These are phyloP conservation scores for Sonneratia alba DNA, from an alignment of 345 rosid genomes.

Conservation along the genomic window DNA sequence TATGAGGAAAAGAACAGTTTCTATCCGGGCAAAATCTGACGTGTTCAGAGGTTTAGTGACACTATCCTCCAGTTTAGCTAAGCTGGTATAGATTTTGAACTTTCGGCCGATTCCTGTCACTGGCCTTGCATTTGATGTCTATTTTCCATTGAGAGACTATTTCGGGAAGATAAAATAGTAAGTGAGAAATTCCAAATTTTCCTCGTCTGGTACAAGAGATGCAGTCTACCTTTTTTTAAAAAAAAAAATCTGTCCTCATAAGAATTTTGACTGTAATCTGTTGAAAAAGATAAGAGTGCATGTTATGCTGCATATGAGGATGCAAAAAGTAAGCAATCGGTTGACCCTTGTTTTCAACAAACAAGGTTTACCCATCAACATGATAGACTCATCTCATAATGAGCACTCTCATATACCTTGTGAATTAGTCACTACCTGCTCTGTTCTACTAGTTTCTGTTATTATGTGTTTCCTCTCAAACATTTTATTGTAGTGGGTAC, in stretches of 20 bases:
- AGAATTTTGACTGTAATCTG: background rate
- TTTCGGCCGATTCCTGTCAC: too few species aligned
- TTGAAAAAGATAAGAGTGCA: background rate
- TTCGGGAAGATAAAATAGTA: background rate
- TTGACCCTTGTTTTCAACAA: background rate
- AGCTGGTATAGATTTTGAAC: background rate
- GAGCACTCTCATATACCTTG: background rate
- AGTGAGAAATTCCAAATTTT: background rate
- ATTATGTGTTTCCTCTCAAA: too few species aligned
- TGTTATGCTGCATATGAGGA: background rate
- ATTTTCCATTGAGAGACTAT: too few species aligned
- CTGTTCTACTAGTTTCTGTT: background rate
- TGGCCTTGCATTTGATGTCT: too few species aligned
- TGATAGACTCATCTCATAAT: background rate
- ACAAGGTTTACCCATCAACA: background rate
- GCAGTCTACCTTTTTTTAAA: too few species aligned
- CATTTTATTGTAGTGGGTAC: background rate
- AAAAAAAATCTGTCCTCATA: background rate
- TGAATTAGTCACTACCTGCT: background rate
- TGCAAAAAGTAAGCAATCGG: background rate
- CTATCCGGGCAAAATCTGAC: too few species aligned
- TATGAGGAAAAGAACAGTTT: background rate
- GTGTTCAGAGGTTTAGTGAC: too few species aligned
- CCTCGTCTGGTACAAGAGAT: too few species aligned
- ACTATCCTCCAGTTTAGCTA: too few species aligned